phyloP scores from a whole-genome alignment of 139 green algal genomes.

The Chlorella sorokiniana region DNA sequence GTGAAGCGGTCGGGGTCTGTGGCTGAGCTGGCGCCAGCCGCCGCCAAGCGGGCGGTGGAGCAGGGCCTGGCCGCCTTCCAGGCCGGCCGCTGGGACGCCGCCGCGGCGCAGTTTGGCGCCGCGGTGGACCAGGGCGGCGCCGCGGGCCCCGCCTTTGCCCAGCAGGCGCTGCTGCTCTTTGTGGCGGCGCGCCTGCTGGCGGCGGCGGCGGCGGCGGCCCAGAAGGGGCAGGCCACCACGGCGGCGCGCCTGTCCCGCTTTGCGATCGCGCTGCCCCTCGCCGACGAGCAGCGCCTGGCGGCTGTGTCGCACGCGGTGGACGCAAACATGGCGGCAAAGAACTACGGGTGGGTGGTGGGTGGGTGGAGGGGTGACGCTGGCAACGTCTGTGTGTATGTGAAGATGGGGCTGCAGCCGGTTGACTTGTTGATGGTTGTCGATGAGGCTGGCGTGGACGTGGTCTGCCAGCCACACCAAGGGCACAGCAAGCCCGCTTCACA shows the following conservation, averaged over 20 bases:
- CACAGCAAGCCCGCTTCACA: too few relatives aligned
- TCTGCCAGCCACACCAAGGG: too few relatives aligned
- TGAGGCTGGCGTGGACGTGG: not conserved
- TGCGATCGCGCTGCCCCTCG: constrained; percentile 32
- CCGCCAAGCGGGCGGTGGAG: not conserved
- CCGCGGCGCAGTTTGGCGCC: not conserved
- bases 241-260: constrained; percentile 23
- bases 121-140: constrained; percentile 3
- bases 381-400: too few relatives aligned
- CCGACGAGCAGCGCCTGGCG: not conserved
- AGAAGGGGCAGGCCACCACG: not conserved
- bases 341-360: constrained; percentile 25
- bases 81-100: constrained; percentile 16
- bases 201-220: not conserved
- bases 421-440: not conserved
- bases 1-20: constrained; percentile 9
- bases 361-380: not conserved
- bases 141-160: not conserved
- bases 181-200: constrained; percentile 37
- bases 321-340: constrained; percentile 32
- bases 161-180: constrained; percentile 28
- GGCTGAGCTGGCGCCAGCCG: not conserved
- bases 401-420: too few relatives aligned
- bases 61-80: not conserved
- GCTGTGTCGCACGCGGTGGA: constrained; percentile 34